Conservation (phyloP, 129 eudicot species). For the Flaveria ramosissima region DNA sequence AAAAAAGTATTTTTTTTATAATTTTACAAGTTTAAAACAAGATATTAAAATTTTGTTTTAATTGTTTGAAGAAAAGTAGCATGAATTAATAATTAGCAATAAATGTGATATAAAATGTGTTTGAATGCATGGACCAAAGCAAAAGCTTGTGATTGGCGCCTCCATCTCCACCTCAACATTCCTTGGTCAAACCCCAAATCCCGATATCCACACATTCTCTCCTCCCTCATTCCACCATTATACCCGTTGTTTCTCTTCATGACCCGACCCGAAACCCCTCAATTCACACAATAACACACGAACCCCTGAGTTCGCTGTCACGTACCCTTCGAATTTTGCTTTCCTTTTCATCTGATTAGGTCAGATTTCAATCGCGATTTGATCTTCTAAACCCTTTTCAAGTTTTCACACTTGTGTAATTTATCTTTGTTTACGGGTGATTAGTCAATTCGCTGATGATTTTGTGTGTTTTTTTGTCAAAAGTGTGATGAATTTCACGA, state of each 20-base stretch:
- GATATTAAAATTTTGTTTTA: no score
- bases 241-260: neutral
- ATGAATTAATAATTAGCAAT: neutral
- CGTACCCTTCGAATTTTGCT: conserved; percentile 1
- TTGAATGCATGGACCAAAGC: neutral
- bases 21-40: no score
- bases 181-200: conserved; percentile 2
- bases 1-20: no score
- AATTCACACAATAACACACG: neutral
- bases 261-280: neutral
- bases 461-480: conserved; percentile 31
- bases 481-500: conserved; percentile 41
- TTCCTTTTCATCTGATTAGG: neutral
- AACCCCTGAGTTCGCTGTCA: neutral
- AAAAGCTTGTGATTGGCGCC: conserved; percentile 18
- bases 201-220: conserved; percentile 12
- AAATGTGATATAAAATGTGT: neutral
- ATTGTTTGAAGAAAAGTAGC: no score
- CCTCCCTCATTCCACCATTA: neutral
- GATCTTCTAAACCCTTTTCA: no score
- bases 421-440: neutral
- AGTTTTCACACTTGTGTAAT: neutral
- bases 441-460: conserved; percentile 5
- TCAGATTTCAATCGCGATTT: neutral
- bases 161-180: neutral